phyloP scores from a whole-genome alignment of 139 green algal species.

The Tetraselmis chui region DNA sequence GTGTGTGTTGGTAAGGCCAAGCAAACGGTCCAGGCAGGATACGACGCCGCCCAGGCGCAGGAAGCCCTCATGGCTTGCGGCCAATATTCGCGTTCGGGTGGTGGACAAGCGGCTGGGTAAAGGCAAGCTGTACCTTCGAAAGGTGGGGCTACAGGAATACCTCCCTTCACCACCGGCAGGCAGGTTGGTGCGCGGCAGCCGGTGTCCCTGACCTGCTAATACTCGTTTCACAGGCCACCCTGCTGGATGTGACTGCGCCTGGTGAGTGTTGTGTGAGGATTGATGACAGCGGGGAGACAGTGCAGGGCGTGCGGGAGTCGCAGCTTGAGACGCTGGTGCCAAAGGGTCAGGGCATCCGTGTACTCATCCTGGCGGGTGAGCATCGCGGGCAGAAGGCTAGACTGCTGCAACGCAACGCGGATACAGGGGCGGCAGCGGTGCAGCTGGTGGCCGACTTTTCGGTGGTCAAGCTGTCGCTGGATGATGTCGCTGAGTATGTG shows the following conservation, averaged over 20 bases:
- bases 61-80: neutral
- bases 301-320: conserved; percentile 42
- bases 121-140: conserved; percentile 69
- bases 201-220: too few relatives aligned
- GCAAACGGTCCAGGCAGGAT: neutral
- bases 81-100: conserved; percentile 39
- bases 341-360: conserved; percentile 35
- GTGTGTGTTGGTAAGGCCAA: too few relatives aligned
- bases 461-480: conserved; percentile 56
- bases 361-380: conserved; percentile 58
- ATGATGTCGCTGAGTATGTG: conserved; percentile 55
- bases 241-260: conserved; percentile 62
- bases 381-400: conserved; percentile 40
- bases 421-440: conserved; percentile 48
- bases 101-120: conserved; percentile 55
- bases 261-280: conserved; percentile 50
- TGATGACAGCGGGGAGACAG: conserved; percentile 36
- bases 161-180: neutral
- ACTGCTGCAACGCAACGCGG: conserved; percentile 41
- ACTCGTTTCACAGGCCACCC: conserved; percentile 12
- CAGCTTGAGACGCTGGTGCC: conserved; percentile 76
- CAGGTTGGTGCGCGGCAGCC: neutral
- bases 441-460: conserved; percentile 55
- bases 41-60: neutral
- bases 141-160: conserved; percentile 14